Percentiles rank a stretch among this genome's conserved stretches.
These are phyloP conservation scores for Cyphellophora attinorum DNA, from an alignment of 2,329 filamentous ascomycete genomes.

Conservation along the genomic window DNA sequence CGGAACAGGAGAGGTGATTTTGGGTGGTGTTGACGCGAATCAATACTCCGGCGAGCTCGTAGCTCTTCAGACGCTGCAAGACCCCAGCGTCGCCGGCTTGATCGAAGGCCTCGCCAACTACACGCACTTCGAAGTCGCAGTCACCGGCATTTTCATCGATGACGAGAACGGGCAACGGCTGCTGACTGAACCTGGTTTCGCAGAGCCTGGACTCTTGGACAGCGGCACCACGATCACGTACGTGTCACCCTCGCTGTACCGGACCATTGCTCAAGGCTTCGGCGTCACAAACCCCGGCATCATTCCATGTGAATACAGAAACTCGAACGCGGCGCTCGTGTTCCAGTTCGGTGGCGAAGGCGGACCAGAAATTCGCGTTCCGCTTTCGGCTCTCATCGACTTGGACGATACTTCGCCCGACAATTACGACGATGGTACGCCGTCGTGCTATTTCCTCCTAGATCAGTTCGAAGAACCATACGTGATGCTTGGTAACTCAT, in stretches of 20 bases:
- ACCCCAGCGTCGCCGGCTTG: background rate
- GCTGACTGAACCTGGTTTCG: slow-evolving; percentile 29
- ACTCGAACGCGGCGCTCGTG: slow-evolving; percentile 26
- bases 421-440: background rate
- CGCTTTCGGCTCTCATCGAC: slow-evolving; percentile 1
- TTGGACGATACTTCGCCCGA: background rate
- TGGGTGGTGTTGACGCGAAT: slow-evolving; percentile 61
- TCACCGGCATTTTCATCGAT: slow-evolving; percentile 34
- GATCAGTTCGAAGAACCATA: background rate
- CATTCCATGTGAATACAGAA: slow-evolving; percentile 32
- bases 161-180: slow-evolving; percentile 17
- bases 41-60: slow-evolving; percentile 54
- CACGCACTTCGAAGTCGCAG: slow-evolving; percentile 49
- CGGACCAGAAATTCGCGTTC: background rate
- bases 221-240: slow-evolving; percentile 64
- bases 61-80: slow-evolving; percentile 45
- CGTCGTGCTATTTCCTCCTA: background rate
- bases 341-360: slow-evolving; percentile 2
- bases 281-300: slow-evolving; percentile 36
- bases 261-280: slow-evolving; percentile 43
- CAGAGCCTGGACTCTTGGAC: slow-evolving; percentile 58
- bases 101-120: slow-evolving; percentile 1
- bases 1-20: slow-evolving; percentile 46
- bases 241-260: slow-evolving; percentile 51
- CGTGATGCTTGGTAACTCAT: slow-evolving; percentile 1